Conservation (phyloP, 2,329 filamentous ascomycete species). For the Epicoccum sorghinum region DNA sequence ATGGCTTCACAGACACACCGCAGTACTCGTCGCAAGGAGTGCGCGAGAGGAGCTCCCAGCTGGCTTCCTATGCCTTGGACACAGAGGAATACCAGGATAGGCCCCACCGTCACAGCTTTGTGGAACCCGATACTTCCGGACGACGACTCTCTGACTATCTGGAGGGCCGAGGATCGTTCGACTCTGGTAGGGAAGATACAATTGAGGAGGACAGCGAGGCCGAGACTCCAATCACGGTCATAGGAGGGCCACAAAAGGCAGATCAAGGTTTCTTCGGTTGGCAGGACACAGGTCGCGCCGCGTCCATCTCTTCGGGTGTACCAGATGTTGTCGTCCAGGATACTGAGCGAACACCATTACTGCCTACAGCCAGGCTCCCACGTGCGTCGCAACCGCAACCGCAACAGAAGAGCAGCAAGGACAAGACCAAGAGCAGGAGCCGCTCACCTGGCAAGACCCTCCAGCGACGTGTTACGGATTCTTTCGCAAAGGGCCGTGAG, state of each 20-base stretch:
- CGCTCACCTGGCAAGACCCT: conserved; percentile 28
- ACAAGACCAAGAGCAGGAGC: conserved; percentile 23
- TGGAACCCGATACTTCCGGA: conserved; percentile 26
- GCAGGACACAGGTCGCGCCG: conserved; percentile 6
- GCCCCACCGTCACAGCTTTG: conserved; percentile 31
- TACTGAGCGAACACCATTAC: conserved; percentile 46
- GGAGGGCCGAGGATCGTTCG: conserved; percentile 35
- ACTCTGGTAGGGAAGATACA: conserved; percentile 52
- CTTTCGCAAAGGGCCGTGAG: conserved; percentile 25
- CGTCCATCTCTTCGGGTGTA: conserved; percentile 2
- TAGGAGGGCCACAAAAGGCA: conserved; percentile 23
- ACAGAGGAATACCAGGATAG: conserved; percentile 41
- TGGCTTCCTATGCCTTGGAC: conserved; percentile 77
- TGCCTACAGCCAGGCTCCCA: conserved; percentile 42
- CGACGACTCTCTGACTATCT: conserved; percentile 24
- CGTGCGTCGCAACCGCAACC: conserved; percentile 26
- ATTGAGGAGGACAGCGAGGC: conserved; percentile 69
- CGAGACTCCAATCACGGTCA: conserved; percentile 54
- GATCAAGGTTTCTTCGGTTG: conserved; percentile 34
- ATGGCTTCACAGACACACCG: conserved; percentile 68
- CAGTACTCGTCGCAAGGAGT: conserved; percentile 78
- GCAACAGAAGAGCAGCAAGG: conserved; percentile 19
- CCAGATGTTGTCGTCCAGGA: conserved; percentile 40
- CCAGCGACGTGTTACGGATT: conserved; percentile 25
- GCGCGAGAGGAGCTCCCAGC: conserved; percentile 83